Percentiles rank a stretch among this genome's conserved stretches.
Evolutionary conservation across 1,284 basidiomycete genomes (phyloP).

Genomic region (Tilletia horrida): DNA sequence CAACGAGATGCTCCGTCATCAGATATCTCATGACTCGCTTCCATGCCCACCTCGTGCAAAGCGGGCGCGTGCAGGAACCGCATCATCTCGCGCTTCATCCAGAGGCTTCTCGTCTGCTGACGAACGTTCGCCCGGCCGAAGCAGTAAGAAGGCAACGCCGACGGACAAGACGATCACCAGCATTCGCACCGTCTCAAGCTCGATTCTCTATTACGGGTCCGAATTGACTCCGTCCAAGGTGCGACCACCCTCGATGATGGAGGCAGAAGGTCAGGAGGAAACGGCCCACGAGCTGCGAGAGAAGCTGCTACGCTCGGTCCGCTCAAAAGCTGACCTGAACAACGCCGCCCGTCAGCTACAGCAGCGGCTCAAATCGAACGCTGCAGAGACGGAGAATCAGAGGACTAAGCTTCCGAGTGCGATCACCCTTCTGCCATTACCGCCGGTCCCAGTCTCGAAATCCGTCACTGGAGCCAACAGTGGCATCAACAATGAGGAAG

Average conservation of each 20-base stretch:
- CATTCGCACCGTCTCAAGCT: constrained; percentile 1
- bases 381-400: background rate
- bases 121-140: background rate
- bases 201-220: constrained; percentile 5
- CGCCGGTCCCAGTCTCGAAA: background rate
- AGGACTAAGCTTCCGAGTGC: background rate
- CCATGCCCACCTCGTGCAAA: background rate
- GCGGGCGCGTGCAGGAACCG: background rate
- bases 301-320: background rate
- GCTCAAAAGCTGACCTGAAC: background rate
- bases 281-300: background rate
- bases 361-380: background rate
- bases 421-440: background rate
- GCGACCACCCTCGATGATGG: constrained; percentile 13
- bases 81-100: constrained; percentile 1
- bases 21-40: constrained; percentile 4
- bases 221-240: constrained; percentile 4
- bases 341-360: background rate
- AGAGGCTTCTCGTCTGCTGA: background rate
- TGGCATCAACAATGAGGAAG: background rate
- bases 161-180: constrained; percentile 14
- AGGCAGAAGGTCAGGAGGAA: background rate
- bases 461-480: background rate
- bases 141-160: background rate
- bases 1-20: background rate